phyloP scores from a whole-genome alignment of 176 grass and related monocot species.

The Hordeum vulgare region MorexV3_pseudomolecules_assembly NC_058523.1:484016743-484017242 shows the following conservation, averaged over 20 bases:
- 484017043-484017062: not conserved
- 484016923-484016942: not conserved
- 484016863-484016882: not conserved
- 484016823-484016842: not conserved
- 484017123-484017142: not conserved
- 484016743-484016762: not conserved
- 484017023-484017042: not conserved
- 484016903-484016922: not conserved
- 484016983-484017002: not conserved
- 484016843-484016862: not conserved
- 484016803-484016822: constrained; percentile 6
- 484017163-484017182: not conserved
- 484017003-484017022: not conserved
- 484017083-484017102: not conserved
- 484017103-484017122: not conserved
- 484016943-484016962: not conserved
- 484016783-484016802: constrained; percentile 3
- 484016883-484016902: not conserved
- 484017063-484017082: not conserved
- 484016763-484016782: not conserved
- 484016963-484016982: not conserved
- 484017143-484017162: not conserved
- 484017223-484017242: not conserved
- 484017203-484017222: constrained; percentile 8
- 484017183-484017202: constrained; percentile 1